Percentiles rank a stretch among this genome's conserved stretches.
phyloP scores from a whole-genome alignment of 169 alveolate genomes.

The Cryptosporidium viatorum region DNA sequence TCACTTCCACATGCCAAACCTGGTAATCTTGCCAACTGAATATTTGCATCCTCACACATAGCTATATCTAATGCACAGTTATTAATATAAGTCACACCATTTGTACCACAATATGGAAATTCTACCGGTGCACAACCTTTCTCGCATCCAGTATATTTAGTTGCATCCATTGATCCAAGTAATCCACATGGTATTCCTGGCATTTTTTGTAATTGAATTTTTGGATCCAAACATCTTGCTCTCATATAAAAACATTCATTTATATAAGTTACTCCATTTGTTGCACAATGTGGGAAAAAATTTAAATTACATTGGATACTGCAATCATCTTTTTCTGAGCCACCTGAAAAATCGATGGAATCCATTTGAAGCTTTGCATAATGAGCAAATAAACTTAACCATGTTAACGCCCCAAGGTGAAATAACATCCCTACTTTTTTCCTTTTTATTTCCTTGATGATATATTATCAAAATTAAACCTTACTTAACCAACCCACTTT shows the following conservation, averaged over 20 bases:
- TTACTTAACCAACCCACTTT: not conserved
- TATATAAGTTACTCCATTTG: conserved; percentile 66
- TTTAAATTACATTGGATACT: conserved; percentile 48
- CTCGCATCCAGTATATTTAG: conserved; percentile 71
- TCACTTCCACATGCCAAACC: conserved; percentile 75
- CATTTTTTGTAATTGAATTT: conserved; percentile 55
- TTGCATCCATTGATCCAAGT: conserved; percentile 61
- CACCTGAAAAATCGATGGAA: conserved; percentile 35
- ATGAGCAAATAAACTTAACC: conserved; percentile 66
- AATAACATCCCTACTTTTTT: conserved; percentile 33
- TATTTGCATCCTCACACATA: conserved; percentile 47
- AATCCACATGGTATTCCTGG: conserved; percentile 75
- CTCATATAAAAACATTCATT: conserved; percentile 60
- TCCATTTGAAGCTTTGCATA: conserved; percentile 75
- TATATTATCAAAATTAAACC: not conserved
- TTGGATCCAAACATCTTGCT: conserved; percentile 68
- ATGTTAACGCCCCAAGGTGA: conserved; percentile 61
- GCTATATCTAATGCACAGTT: conserved; percentile 62
- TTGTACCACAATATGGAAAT: conserved; percentile 73
- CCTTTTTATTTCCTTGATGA: not conserved
- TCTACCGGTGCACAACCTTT: conserved; percentile 65
- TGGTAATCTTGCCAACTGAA: conserved; percentile 66
- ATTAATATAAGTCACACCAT: conserved; percentile 58
- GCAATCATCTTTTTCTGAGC: conserved; percentile 50
- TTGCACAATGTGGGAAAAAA: conserved; percentile 71